Evolutionary conservation across 768 basidiomycete genomes (phyloP).

Genomic region (Lactifluus subvellereus): DNA sequence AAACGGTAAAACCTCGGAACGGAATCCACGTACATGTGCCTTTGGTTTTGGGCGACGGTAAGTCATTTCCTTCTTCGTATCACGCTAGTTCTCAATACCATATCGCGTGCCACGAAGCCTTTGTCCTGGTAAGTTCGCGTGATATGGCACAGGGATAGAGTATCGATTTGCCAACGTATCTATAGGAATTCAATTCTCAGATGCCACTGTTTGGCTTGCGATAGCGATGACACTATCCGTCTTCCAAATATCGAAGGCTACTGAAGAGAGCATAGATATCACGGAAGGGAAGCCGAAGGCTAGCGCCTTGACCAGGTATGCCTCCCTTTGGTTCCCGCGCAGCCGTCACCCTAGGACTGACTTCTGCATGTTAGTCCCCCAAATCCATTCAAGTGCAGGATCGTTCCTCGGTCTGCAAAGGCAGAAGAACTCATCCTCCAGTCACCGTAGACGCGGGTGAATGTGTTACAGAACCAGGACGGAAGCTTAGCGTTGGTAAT

Average conservation of each 20-base stretch:
- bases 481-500: neutral
- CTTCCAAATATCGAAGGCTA: constrained; percentile 3
- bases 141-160: too few relatives aligned
- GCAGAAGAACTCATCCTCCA: constrained; percentile 7
- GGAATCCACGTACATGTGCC: constrained; percentile 5
- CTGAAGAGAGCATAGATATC: neutral
- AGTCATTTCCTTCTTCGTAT: neutral
- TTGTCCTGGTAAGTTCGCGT: constrained; percentile 7
- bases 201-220: constrained; percentile 12
- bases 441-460: neutral
- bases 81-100: neutral
- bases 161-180: neutral
- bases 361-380: neutral
- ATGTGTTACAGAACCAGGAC: neutral
- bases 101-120: neutral
- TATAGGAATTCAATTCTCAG: constrained; percentile 5
- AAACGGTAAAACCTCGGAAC: constrained; percentile 8
- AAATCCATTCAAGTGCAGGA: neutral
- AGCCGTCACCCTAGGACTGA: neutral
- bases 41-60: constrained; percentile 20
- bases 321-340: neutral
- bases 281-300: neutral
- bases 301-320: neutral
- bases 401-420: neutral
- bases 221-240: constrained; percentile 6